A percentile compares a stretch with the other conserved stretches of the same genome.
phyloP scores from a whole-genome alignment of 116 monocot genomes.

The Iris pallida region DNA sequence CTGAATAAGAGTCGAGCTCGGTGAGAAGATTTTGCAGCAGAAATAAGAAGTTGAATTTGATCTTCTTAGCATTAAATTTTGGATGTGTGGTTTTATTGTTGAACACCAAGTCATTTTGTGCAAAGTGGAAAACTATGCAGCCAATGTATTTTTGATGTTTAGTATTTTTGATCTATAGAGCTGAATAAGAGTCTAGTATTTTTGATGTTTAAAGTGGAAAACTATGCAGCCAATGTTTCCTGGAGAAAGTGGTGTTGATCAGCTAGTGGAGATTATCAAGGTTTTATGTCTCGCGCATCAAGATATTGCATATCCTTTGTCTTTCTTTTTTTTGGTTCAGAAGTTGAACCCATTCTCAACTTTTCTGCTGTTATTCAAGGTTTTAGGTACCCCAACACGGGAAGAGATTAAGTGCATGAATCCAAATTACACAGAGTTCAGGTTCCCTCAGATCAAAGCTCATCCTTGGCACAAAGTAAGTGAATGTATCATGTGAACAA shows the following conservation, averaged over 20 bases:
- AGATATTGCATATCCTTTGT: too few relatives aligned
- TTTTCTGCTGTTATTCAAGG: slow-evolving; percentile 14
- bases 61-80: too few relatives aligned
- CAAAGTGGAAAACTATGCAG: too few relatives aligned
- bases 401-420: slow-evolving; percentile 72
- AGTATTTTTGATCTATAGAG: too few relatives aligned
- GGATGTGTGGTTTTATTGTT: too few relatives aligned
- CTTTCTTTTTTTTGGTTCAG: too few relatives aligned
- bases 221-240: slow-evolving; percentile 46
- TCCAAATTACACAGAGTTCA: slow-evolving; percentile 60
- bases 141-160: too few relatives aligned
- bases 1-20: too few relatives aligned
- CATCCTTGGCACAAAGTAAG: slow-evolving; percentile 58
- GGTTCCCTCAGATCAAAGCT: slow-evolving; percentile 60
- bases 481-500: not conserved
- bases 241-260: slow-evolving; percentile 66
- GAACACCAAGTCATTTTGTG: too few relatives aligned
- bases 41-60: too few relatives aligned
- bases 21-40: too few relatives aligned
- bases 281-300: slow-evolving; percentile 6
- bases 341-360: not conserved
- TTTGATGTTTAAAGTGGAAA: slow-evolving; percentile 1
- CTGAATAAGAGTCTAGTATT: too few relatives aligned
- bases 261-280: slow-evolving; percentile 65
- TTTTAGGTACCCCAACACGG: slow-evolving; percentile 57